phyloP scores from a whole-genome alignment of 1,139 yeast species.

The Debaryomyces coudertii region DNA sequence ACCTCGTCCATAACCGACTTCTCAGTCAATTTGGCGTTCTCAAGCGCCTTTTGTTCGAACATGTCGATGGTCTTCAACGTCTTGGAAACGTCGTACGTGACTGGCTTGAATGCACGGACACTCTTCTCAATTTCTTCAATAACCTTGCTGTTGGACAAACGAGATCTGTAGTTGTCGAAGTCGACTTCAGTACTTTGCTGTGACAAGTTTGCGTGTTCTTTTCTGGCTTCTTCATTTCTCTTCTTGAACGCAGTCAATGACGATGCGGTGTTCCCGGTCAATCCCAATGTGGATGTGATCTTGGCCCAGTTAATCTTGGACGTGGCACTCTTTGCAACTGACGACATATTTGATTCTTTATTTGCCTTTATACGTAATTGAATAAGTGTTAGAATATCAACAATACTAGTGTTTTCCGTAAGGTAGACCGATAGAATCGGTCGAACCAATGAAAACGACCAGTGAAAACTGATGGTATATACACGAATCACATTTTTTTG shows the following conservation, averaged over 20 bases:
- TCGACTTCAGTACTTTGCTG: constrained; percentile 78
- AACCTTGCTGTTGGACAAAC: constrained; percentile 79
- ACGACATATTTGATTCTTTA: constrained; percentile 33
- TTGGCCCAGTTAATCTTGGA: constrained; percentile 95
- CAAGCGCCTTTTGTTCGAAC: constrained; percentile 93
- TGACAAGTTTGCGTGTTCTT: constrained; percentile 69
- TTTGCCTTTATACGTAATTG: constrained; percentile 1
- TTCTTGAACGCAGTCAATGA: constrained; percentile 91
- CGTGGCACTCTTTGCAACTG: constrained; percentile 69
- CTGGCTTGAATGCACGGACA: constrained; percentile 76
- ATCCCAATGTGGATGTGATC: constrained; percentile 84
- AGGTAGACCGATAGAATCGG: constrained; percentile 3
- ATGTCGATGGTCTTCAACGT: constrained; percentile 91
- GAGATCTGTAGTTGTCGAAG: constrained; percentile 75
- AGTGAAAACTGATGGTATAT: background rate
- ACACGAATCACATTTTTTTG: background rate
- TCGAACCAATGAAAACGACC: constrained; percentile 9
- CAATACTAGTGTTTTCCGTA: constrained; percentile 7
- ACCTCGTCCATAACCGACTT: constrained; percentile 84
- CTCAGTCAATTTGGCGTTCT: constrained; percentile 94
- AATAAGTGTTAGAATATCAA: constrained; percentile 3
- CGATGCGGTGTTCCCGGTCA: constrained; percentile 89
- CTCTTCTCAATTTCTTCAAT: constrained; percentile 82
- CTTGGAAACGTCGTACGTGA: constrained; percentile 81
- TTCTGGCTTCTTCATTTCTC: constrained; percentile 98